Base-by-base conservation (phyloP, 177 flowering plant species). In the Vitis hybrid region DNA sequence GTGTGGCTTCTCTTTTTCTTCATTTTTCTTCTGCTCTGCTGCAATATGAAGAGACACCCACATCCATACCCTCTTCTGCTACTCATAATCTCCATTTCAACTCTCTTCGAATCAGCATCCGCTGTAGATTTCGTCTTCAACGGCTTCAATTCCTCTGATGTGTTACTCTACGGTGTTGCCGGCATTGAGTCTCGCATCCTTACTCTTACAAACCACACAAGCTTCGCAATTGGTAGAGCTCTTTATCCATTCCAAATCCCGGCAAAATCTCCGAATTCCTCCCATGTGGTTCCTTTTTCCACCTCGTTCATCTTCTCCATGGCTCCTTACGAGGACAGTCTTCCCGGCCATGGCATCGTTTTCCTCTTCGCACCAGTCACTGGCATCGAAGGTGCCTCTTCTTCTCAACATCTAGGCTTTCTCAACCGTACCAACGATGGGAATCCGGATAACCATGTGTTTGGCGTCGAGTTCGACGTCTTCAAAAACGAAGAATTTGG, bases 221-320 rank as follows among this genome's bases (percentile, higher is more conserved):
- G 29, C 52, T 80, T 78, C 82, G 33, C 81, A 55, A 72, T 83
- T 16, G 98, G 98, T 53, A 83, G 94, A 0, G 90, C 85, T 61
- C 82, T 93, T 0, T 86, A 73, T 85, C 78, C 75, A 0, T 5
- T 76, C 11, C 85, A 79, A 57, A 80, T 89, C 70, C 80, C 77
- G 6, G 71, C 89, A 8, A 83, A 71, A 63, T 16, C 22, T 2
- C 79, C 82, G n/a, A 84, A 78, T 58, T 78, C 87, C 1, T 78
- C 89, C 2, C n/a, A 59, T 20, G 75, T 81, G 1, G 79, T 76
- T 6, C 86, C 93, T 2, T 92, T 92, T 72, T 89, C 83, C 11
- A 84, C 96, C 18, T 90, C 94, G 26, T 92, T 92, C 78, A 87
- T 90, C 66, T 92, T 92, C 83, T 72, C 96, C 67, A 87, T 89